Conservation (phyloP, 164 flowering plant genomes). For the Liriodendron chinense region DNA sequence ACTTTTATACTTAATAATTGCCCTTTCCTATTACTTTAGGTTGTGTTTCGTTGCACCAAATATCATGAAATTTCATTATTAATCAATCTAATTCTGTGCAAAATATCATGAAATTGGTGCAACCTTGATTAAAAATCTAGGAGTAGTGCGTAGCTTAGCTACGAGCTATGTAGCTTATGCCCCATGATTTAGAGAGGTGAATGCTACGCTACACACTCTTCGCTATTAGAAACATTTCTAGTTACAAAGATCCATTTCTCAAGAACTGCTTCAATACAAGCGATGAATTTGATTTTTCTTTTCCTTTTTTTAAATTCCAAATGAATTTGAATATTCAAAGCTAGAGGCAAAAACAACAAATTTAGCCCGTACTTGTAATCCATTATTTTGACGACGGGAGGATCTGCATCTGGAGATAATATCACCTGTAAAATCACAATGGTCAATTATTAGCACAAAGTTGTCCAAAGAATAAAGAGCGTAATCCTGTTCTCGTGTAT, state of each 20-base stretch:
- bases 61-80: no score
- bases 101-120: no score
- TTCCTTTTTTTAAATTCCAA: neutral
- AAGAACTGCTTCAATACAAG: neutral
- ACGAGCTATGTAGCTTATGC: no score
- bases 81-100: no score
- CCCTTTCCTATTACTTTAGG: no score
- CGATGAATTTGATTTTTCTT: neutral
- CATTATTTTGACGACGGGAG: constrained; percentile 91
- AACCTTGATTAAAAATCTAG: no score
- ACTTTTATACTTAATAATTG: no score
- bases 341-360: neutral
- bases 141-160: no score
- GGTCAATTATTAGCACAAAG: neutral
- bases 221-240: neutral
- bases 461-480: neutral
- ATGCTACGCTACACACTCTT: no score
- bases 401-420: constrained; percentile 86
- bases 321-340: neutral
- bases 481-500: no score
- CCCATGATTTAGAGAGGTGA: no score
- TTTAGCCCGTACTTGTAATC: constrained; percentile 66
- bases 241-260: neutral
- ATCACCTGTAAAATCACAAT: constrained; percentile 53
- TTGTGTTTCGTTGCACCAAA: no score